Evolutionary conservation across 2,329 filamentous ascomycete genomes (phyloP), one percentile per base, ranked within the genome.

Genomic region (Cladophialophora yegresii): DNA sequence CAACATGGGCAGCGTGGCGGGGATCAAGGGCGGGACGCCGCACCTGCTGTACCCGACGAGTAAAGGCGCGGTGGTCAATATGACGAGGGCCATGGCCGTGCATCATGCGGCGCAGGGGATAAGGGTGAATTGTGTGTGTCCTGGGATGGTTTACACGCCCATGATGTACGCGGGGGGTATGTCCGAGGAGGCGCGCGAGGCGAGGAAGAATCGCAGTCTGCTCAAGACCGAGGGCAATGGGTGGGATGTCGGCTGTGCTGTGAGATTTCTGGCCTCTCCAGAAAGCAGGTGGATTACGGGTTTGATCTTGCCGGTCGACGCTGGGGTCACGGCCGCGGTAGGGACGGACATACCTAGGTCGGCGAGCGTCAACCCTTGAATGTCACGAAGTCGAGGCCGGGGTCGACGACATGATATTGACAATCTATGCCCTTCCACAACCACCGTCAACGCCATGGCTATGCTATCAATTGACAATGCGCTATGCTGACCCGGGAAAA

Each of bases 1-100:
- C 69, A 89, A 89, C 70, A 85, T 89, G 79, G 83, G 83, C 1
- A 84, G 80, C 54, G 86, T 89, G 1, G 85, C 86, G 0, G 85
- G 85, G 0, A 70, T 82, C n/a, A 78, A 78, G 57, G 82, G 82
- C 2, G 82, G 83, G 0, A 84, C 81, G n/a, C 82, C 81, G 2
- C 78, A 82, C 75, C 68, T 84, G 30, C 71, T 84, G 3, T 84
- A 84, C 73, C 83, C 82, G 3, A 84, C 82, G 9, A 78, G 76
- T 30, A 84, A 85, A 70, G 82, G 82, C 0, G 82, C 82, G 0
- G 76, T 85, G 26, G 80, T 85, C 49, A 83, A 85, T 64, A 81
- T 85, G 80, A 85, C 82, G 0, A 73, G 81, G 49, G 82, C 83
- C 0, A 85, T 85, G 83, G 81, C 83, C 1, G 79, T 78, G 4